Evolutionary conservation across 1,284 basidiomycete species (phyloP), one percentile per base, ranked within the genome.

Genomic region (Boletus mariae): DNA sequence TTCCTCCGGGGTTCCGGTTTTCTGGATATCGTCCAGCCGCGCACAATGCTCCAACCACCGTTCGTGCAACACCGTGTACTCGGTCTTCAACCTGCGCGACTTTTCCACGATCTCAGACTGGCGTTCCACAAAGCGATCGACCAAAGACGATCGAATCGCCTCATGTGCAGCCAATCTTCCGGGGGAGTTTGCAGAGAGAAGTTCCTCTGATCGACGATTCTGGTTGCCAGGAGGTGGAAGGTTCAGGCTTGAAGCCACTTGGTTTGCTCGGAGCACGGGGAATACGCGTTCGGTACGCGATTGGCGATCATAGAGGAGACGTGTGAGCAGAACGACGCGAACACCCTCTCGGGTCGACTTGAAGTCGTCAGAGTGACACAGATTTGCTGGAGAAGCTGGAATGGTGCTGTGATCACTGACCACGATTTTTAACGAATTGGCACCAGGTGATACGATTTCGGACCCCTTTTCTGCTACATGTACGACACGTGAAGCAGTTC

Each of bases 21-120:
- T 69, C 59, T 57, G 75, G 57, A 9, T 52, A 48, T 62, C 73
- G 58, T 92, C 89, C 51, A 94, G 75, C 47, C 75, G 74, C 10
- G 76, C 73, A 64, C 91, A 92, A 60, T 90, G 86, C 5, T 76
- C 74, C 25, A 80, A 54, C 92, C 92, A 94, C 49, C 78, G 75
- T 59, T 84, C 77, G 60, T 94, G 84, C 37, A 89, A 72, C 15
- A 72, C 64, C 37, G 84, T 63, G 64, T 94, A 94, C 64, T 93
- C 85, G 50, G 78, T 75, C 47, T 78, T 78, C 34, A 94, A 72
- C 15, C 69, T 71, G 43, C 77, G 67, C 4, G 79, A 69, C 67
- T 91, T 92, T 53, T 76, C 77, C 29, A 75, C 68, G 26, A 85
- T 64, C 34, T 73, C 67, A 4, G 71, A 71, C 59, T 84, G 76